Evolutionary conservation across 2,329 filamentous ascomycete species (phyloP), one percentile per base, ranked within the genome.

Genomic region (Ascochyta rabiei): DNA sequence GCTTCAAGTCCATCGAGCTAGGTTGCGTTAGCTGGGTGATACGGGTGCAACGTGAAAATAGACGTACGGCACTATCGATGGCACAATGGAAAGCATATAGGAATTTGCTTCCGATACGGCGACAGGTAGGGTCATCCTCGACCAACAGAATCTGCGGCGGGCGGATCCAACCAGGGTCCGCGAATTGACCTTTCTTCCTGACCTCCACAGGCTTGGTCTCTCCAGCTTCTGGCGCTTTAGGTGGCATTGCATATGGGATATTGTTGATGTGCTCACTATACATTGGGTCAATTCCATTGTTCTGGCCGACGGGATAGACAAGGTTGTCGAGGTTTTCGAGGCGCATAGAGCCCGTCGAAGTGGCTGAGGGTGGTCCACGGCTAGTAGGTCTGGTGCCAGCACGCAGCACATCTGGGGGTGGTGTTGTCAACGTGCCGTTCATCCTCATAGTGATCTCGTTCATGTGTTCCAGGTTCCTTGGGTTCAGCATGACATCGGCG

Each of bases 261-360:
- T 96, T 96, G 77, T 93, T 87, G 70, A 97, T 91, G 70, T 97
- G 92, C 66, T 97, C 93, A 64, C 90, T 89, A 71, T 93, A 93
- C 82, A 96, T 95, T 1, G 93, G 93, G 70, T 97, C 93, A 62
- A 97, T 97, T 48, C 93, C 93, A 62, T 96, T 90, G 0, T 89
- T 95, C 61, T 92, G 87, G 16, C 93, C 93, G 15, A 96, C 91
- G 0, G 93, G 93, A 71, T 97, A 98, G 9, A 97, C 92, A 48
- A 96, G 84, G 60, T 82, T 84, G 57, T 89, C 87, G 39, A 89
- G 74, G 50, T 89, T 86, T 13, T 80, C 79, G 34, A 82, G 82
- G 5, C 80, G 80, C 69, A 85, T 77, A 2, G 80, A 75, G 3
- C 79, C 78, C 34, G 79, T 81, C 1, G 84, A 84, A 3, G 79